Conservation (phyloP, 129 eudicot genomes). For the Flaveria bidentis region DNA sequence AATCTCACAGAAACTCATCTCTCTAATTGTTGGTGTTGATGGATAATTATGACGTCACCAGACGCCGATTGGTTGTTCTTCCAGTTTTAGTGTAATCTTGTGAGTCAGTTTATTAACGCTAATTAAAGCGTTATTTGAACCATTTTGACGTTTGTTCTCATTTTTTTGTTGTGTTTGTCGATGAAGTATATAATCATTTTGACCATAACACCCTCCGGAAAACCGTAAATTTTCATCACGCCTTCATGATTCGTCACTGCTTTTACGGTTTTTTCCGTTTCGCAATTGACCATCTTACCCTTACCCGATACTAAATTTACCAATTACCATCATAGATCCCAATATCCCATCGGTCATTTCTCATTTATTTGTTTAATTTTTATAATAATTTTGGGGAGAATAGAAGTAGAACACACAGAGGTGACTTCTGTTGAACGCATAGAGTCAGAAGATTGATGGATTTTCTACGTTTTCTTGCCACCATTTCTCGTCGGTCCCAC, state of each 20-base stretch:
- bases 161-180: conserved; percentile 47
- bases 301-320: conserved; percentile 1
- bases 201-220: conserved; percentile 39
- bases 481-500: conserved; percentile 40
- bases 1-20: conserved; percentile 6
- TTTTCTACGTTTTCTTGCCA: conserved; percentile 43
- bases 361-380: too few relatives aligned
- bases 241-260: conserved; percentile 39
- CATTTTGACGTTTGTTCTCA: conserved; percentile 10
- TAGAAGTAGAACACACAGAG: conserved; percentile 19
- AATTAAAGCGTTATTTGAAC: too few relatives aligned
- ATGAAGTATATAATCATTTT: conserved; percentile 24
- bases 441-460: conserved; percentile 35
- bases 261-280: conserved; percentile 41
- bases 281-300: conserved; percentile 40
- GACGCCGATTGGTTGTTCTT: neutral
- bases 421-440: conserved; percentile 49
- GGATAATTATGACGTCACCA: neutral
- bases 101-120: neutral
- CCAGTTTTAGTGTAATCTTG: neutral
- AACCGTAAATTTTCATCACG: conserved; percentile 28
- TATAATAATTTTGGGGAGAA: neutral
- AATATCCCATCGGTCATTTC: too few relatives aligned
- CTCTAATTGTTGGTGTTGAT: neutral
- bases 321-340: neutral